Evolutionary conservation across 1,139 yeast species (phyloP).

Genomic region (Meyerozyma elateridarum): DNA sequence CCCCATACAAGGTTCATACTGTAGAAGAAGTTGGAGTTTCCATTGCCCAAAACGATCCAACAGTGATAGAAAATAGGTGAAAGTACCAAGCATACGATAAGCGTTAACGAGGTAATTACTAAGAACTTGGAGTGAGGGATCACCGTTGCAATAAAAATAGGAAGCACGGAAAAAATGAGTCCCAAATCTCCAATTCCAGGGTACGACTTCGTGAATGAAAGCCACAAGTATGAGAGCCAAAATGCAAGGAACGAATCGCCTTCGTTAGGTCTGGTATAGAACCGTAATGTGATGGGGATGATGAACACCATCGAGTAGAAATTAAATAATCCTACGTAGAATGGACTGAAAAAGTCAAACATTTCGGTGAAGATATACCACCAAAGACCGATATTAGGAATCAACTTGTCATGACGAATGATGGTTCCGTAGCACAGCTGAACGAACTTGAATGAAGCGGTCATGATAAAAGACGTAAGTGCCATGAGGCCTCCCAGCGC

Average conservation of each 20-base stretch:
- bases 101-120: conserved; percentile 34
- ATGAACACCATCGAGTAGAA: conserved; percentile 65
- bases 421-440: conserved; percentile 58
- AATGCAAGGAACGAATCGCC: conserved; percentile 65
- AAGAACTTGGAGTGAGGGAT: conserved; percentile 31
- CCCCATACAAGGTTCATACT: conserved; percentile 86
- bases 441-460: conserved; percentile 46
- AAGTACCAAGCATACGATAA: conserved; percentile 38
- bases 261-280: conserved; percentile 28
- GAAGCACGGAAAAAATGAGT: conserved; percentile 55
- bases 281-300: conserved; percentile 69
- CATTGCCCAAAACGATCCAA: conserved; percentile 94
- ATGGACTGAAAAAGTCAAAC: conserved; percentile 83
- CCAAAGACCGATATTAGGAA: conserved; percentile 92
- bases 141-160: conserved; percentile 47
- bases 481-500: conserved; percentile 31
- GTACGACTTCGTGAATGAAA: conserved; percentile 74
- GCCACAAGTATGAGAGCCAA: conserved; percentile 59
- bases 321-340: conserved; percentile 81
- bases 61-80: conserved; percentile 90
- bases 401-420: conserved; percentile 59
- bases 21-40: conserved; percentile 93
- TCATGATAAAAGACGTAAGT: conserved; percentile 24
- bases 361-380: conserved; percentile 97
- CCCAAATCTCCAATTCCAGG: conserved; percentile 87